These are phyloP conservation scores for Phytophthora constricta DNA, from an alignment of 352 stramenopile genomes.

Conservation along the genomic window DNA sequence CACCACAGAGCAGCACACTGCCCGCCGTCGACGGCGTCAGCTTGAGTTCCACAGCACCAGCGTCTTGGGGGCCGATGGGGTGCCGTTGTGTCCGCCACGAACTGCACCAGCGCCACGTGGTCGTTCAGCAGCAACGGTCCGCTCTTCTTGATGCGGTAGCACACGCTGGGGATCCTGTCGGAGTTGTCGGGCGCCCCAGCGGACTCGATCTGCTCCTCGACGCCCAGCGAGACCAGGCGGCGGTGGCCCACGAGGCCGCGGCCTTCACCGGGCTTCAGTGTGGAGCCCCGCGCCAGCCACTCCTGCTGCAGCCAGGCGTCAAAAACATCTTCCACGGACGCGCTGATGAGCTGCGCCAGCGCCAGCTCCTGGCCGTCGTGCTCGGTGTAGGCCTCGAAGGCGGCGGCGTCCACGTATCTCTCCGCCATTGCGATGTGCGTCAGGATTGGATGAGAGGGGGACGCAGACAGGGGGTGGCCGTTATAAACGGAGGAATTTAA, in stretches of 20 bases:
- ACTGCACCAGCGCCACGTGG: conserved; percentile 66
- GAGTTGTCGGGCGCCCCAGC: conserved; percentile 46
- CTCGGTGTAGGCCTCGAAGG: conserved; percentile 53
- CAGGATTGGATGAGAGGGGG: not conserved
- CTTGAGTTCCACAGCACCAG: conserved; percentile 72
- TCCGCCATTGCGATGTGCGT: conserved; percentile 18
- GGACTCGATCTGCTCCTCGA: conserved; percentile 65
- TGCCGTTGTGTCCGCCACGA: conserved; percentile 47
- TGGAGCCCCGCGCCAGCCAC: conserved; percentile 43
- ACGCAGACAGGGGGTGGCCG: not conserved
- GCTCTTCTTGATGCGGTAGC: conserved; percentile 58
- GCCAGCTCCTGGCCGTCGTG: conserved; percentile 59
- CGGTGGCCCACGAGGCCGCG: conserved; percentile 53
- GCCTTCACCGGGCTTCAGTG: conserved; percentile 42
- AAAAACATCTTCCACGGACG: conserved; percentile 39
- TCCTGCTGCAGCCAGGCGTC: conserved; percentile 60
- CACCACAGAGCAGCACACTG: conserved; percentile 63
- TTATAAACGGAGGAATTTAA: conserved; percentile 4
- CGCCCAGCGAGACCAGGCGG: conserved; percentile 45
- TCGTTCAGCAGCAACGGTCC: conserved; percentile 52
- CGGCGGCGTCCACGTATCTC: conserved; percentile 48
- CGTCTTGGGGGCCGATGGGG: conserved; percentile 42
- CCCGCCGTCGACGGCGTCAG: conserved; percentile 52
- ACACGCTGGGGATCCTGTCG: conserved; percentile 49
- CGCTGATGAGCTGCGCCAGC: conserved; percentile 49